These are phyloP conservation scores for Aquilaria malaccensis DNA, from an alignment of 345 rosid species.

Conservation along the genomic window DNA sequence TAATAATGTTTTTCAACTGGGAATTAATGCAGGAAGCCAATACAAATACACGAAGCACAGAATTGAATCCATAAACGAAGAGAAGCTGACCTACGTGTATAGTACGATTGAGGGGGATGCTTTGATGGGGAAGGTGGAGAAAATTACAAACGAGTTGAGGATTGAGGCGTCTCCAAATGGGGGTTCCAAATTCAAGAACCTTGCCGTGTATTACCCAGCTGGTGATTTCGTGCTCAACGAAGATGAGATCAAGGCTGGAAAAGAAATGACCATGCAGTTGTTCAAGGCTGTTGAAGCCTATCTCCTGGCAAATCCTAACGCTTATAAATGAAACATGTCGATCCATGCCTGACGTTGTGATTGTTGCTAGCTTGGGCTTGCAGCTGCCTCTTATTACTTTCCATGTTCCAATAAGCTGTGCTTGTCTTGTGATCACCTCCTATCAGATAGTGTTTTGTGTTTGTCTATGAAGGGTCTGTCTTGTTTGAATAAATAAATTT, in stretches of 20 bases:
- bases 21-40: slow-evolving; percentile 6
- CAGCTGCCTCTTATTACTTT: too few species aligned
- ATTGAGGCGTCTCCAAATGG: slow-evolving; percentile 19
- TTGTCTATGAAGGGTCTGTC: too few species aligned
- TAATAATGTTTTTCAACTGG: too few species aligned
- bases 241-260: slow-evolving; percentile 24
- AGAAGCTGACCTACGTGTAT: slow-evolving; percentile 9
- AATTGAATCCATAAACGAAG: slow-evolving; percentile 18
- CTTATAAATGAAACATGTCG: slow-evolving; percentile 2
- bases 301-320: slow-evolving; percentile 24
- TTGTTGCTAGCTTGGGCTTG: too few species aligned
- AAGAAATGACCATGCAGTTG: slow-evolving; percentile 15
- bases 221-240: slow-evolving; percentile 12
- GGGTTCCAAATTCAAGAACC: slow-evolving; percentile 10
- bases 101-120: slow-evolving; percentile 25
- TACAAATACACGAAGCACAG: slow-evolving; percentile 15
- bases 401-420: too few species aligned
- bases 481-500: too few species aligned
- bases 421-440: too few species aligned
- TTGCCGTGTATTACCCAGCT: slow-evolving; percentile 14
- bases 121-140: slow-evolving; percentile 16
- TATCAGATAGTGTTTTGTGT: too few species aligned
- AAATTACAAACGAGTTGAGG: slow-evolving; percentile 21
- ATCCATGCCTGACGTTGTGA: too few species aligned
- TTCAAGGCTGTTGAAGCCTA: slow-evolving; percentile 26